Base-by-base conservation (phyloP, 768 basidiomycete genomes). In the Scleroderma citrinum region DNA sequence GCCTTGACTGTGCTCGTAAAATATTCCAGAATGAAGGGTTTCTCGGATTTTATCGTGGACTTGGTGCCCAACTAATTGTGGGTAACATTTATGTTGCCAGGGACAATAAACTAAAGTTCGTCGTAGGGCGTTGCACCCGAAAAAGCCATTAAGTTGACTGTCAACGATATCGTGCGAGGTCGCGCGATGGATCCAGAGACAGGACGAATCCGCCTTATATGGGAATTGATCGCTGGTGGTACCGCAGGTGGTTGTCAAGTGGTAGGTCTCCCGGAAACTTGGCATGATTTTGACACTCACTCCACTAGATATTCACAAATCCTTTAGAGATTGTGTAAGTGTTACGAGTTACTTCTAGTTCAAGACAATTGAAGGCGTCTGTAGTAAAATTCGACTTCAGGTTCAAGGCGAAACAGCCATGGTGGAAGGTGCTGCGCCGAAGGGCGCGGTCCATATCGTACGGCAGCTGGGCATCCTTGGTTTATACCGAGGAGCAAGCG, bases 161-260 rank as follows among this genome's bases (percentile, higher is more conserved):
- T 99, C 42, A 98, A 97, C 70, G 95, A 96, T 62, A 69, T 95
- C 48, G 76, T 99, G 20, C 83, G 96, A 30, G 75, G 80, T 21
- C 78, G 81, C 44, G 83, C 85, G 10, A 95, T 82, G 70, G 93
- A 99, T 68, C 91, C 93, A 20, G 92, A 95, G 67, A 99, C 96
- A 10, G 96, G 96, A 12, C 80, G 92, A 47, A 99, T 99, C 66
- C 80, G 84, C 50, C 62, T 96, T n/a, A 58, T 59, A n/a, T 93
- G 91, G 89, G 96, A 99, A 69, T 57, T 98, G 16, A 50, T 89
- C 5, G 95, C 95, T 30, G 96, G 96, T 71, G 96, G 87, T 58
- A 73, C 78, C 32, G 96, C 96, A 34, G 96, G 96, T 63, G 96
- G 86, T 61, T 94, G 91, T 64, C 96, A 99, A 85, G 96, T 99